Percentiles rank a stretch among this genome's conserved stretches.
phyloP scores from a whole-genome alignment of 345 rosid species.

The Eucalyptus pauciflora region DNA sequence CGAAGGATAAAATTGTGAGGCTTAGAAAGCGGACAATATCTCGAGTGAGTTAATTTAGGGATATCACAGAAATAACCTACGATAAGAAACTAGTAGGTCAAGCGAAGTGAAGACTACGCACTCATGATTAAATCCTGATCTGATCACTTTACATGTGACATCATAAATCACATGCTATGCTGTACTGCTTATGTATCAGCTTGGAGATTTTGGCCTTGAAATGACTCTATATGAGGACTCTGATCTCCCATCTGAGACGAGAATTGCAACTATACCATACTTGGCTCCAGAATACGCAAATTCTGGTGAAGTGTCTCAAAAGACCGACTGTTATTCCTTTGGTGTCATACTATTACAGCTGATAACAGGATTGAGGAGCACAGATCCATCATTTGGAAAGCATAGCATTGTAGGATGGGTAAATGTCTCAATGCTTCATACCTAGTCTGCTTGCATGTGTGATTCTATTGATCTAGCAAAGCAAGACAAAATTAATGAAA shows the following conservation, averaged over 20 bases:
- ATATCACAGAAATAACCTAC: not conserved
- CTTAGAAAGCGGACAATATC: too few species aligned
- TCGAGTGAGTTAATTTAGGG: too few species aligned
- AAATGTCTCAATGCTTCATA: not conserved
- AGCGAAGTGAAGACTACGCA: not conserved
- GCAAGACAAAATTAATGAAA: not conserved
- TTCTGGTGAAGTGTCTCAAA: conserved; percentile 38
- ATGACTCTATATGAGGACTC: conserved; percentile 23
- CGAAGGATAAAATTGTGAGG: too few species aligned
- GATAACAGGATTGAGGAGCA: conserved; percentile 46
- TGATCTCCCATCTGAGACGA: conserved; percentile 38
- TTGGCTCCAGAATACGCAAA: conserved; percentile 62
- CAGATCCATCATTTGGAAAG: conserved; percentile 40
- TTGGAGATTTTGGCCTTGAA: conserved; percentile 65
- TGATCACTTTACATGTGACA: not conserved
- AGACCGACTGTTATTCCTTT: conserved; percentile 56
- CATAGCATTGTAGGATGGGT: conserved; percentile 69
- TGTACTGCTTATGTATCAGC: conserved; percentile 2
- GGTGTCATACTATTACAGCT: conserved; percentile 54
- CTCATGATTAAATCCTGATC: not conserved
- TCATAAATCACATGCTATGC: not conserved
- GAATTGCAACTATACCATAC: conserved; percentile 41
- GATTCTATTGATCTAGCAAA: not conserved
- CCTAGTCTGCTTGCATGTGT: not conserved
- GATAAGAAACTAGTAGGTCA: not conserved